Conservation (phyloP, 1,284 basidiomycete species). For the Puccinia hordei region DNA sequence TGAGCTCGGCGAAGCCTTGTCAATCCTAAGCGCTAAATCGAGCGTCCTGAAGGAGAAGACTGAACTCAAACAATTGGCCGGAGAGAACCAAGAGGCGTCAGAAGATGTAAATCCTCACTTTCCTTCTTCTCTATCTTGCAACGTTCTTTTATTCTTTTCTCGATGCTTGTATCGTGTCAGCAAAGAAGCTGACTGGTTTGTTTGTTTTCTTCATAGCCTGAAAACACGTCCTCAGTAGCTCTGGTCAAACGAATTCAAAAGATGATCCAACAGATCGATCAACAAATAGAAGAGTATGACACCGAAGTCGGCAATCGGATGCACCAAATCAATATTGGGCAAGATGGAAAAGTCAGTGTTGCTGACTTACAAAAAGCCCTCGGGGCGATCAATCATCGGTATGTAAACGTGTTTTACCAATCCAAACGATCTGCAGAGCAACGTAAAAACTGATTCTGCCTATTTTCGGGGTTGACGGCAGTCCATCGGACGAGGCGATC, state of each 20-base stretch:
- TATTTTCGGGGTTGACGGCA: constrained; percentile 55
- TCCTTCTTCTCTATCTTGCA: neutral
- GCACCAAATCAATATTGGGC: constrained; percentile 89
- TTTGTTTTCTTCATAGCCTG: constrained; percentile 26
- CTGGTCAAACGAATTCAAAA: constrained; percentile 89
- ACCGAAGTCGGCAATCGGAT: constrained; percentile 83
- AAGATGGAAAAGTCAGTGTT: constrained; percentile 87
- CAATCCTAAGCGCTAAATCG: constrained; percentile 90
- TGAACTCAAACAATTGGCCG: constrained; percentile 84
- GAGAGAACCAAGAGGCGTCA: constrained; percentile 80
- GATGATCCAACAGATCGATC: constrained; percentile 95
- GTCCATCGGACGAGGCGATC: constrained; percentile 85
- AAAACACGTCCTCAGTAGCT: constrained; percentile 64
- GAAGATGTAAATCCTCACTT: constrained; percentile 31
- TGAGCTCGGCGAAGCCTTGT: constrained; percentile 88
- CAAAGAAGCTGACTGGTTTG: neutral
- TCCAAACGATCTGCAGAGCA: neutral
- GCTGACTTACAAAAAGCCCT: constrained; percentile 87
- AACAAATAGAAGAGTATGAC: constrained; percentile 81
- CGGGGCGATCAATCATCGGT: constrained; percentile 82
- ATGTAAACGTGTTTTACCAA: neutral
- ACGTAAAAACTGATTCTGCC: neutral
- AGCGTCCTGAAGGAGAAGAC: constrained; percentile 93
- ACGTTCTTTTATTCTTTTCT: neutral
- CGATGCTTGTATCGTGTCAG: neutral